These are phyloP conservation scores for Sporothrix sp. DNA, from an alignment of 2,329 filamentous ascomycete genomes.

Conservation along the genomic window DNA sequence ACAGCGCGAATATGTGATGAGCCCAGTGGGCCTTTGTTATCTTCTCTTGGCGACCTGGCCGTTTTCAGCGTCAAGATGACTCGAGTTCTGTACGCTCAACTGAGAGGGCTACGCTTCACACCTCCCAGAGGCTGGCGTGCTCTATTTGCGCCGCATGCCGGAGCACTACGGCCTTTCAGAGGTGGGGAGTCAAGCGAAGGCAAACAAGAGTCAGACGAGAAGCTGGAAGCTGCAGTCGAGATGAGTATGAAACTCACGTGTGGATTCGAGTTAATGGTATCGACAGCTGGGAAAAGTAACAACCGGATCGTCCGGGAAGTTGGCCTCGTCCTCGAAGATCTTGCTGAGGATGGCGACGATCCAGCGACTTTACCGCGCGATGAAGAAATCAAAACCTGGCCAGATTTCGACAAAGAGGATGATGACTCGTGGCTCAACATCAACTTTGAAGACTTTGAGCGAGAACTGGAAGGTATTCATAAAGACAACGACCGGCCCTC, in stretches of 20 bases:
- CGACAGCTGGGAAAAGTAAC: slow-evolving; percentile 56
- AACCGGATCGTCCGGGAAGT: slow-evolving; percentile 65
- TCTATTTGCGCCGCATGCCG: slow-evolving; percentile 23
- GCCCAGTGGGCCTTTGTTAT: slow-evolving; percentile 34
- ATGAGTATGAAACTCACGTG: slow-evolving; percentile 83
- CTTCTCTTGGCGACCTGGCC: slow-evolving; percentile 71
- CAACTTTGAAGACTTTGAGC: slow-evolving; percentile 79
- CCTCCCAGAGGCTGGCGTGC: slow-evolving; percentile 46
- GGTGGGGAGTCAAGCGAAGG: slow-evolving; percentile 14
- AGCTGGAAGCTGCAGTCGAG: slow-evolving; percentile 39
- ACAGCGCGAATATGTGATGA: slow-evolving; percentile 52
- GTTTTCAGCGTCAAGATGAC: slow-evolving; percentile 74
- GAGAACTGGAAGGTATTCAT: slow-evolving; percentile 50
- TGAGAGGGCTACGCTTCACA: slow-evolving; percentile 75
- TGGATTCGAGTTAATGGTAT: slow-evolving; percentile 81
- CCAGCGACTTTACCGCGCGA: slow-evolving; percentile 54
- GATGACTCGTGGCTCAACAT: slow-evolving; percentile 90
- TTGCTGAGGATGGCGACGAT: slow-evolving; percentile 58
- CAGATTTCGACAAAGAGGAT: slow-evolving; percentile 52
- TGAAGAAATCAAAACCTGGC: slow-evolving; percentile 64
- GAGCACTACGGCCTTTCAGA: slow-evolving; percentile 14
- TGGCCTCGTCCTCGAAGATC: slow-evolving; percentile 62
- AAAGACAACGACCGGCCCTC: neutral
- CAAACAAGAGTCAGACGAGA: slow-evolving; percentile 16
- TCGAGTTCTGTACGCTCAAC: slow-evolving; percentile 79